A percentile compares a stretch with the other conserved stretches of the same genome.
phyloP scores from a whole-genome alignment of 306 rosid genomes.

The Glycine soja region DNA sequence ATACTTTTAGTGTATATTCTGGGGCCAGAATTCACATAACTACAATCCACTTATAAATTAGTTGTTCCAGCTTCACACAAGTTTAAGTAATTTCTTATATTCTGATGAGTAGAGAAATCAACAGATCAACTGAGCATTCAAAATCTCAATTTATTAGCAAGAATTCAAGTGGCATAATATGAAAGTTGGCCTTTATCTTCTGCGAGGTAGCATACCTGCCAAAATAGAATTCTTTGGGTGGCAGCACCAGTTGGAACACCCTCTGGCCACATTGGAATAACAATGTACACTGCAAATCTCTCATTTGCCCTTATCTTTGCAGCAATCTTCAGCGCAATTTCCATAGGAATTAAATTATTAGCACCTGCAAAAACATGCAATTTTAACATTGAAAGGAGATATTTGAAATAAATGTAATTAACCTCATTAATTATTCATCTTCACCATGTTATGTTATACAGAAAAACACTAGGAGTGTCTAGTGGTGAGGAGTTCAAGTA shows the following conservation, averaged over 20 bases:
- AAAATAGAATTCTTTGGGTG: constrained; percentile 93
- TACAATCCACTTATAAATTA: neutral
- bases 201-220: constrained; percentile 82
- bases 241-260: constrained; percentile 92
- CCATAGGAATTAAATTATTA: constrained; percentile 96
- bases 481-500: neutral
- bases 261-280: constrained; percentile 99
- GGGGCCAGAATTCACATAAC: constrained; percentile 10
- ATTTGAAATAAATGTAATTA: constrained; percentile 19
- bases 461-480: constrained; percentile 11
- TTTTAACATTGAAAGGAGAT: constrained; percentile 20
- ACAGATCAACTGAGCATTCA: neutral
- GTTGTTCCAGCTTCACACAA: neutral
- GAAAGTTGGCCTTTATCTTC: constrained; percentile 22
- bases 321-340: constrained; percentile 94
- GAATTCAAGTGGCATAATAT: neutral
- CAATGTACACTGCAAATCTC: constrained; percentile 90
- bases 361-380: constrained; percentile 72
- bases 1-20: too few species aligned
- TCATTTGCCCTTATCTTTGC: constrained; percentile 86
- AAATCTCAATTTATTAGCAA: constrained; percentile 9
- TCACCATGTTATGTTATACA: constrained; percentile 18
- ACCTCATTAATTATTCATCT: constrained; percentile 5
- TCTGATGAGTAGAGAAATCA: neutral
- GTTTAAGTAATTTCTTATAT: too few species aligned